Conservation (phyloP, 371 early-diverging fungal species). For the Amoeboaphelidium occidentale region DNA sequence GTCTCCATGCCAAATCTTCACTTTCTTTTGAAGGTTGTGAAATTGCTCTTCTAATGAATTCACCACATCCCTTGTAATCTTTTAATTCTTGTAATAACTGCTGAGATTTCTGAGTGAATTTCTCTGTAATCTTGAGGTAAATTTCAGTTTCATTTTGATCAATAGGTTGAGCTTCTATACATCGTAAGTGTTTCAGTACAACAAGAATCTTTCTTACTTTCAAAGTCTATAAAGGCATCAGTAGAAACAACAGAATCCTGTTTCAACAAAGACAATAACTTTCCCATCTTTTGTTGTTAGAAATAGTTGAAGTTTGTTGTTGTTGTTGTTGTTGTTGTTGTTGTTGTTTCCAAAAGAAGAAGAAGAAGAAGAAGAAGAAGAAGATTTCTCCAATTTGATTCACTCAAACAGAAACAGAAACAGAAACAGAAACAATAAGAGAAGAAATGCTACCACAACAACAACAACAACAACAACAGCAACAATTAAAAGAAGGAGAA, state of each 20-base stretch:
- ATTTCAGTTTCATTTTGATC: too few relatives aligned
- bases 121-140: conserved; percentile 19
- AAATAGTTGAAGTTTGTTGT: not conserved
- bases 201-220: not conserved
- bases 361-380: not conserved
- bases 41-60: conserved; percentile 43
- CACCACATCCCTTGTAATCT: conserved; percentile 32
- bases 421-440: too few relatives aligned
- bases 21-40: conserved; percentile 44
- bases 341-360: not conserved
- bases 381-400: not conserved
- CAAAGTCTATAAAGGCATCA: not conserved
- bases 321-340: not conserved
- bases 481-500: too few relatives aligned
- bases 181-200: not conserved
- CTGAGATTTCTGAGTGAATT: conserved; percentile 19
- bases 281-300: not conserved
- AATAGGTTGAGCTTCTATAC: too few relatives aligned
- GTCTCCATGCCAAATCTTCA: conserved; percentile 63
- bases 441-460: too few relatives aligned
- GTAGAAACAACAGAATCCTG: not conserved
- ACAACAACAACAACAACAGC: too few relatives aligned
- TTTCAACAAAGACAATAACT: not conserved
- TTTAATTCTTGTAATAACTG: conserved; percentile 20
- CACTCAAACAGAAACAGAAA: not conserved